Percentiles rank a stretch among this genome's conserved stretches.
Conservation (phyloP, 1,139 yeast genomes). For the Scheffersomyces stambukii region DNA sequence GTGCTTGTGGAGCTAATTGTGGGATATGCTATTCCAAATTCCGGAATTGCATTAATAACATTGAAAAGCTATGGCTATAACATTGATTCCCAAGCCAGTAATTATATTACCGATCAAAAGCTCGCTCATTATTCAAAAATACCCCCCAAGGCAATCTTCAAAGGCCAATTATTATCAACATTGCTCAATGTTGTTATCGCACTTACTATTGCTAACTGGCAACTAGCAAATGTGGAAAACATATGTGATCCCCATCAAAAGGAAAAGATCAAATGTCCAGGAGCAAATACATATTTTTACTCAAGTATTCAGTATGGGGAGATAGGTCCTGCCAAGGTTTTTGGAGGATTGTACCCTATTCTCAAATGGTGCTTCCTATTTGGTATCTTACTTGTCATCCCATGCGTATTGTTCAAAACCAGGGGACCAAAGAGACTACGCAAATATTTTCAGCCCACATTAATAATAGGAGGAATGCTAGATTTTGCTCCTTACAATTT, state of each 20-base stretch:
- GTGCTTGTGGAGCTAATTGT: constrained; percentile 38
- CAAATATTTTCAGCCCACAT: constrained; percentile 44
- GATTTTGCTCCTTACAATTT: constrained; percentile 54
- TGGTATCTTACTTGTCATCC: constrained; percentile 25
- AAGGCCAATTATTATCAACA: constrained; percentile 29
- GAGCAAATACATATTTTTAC: constrained; percentile 27
- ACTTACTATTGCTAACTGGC: constrained; percentile 27
- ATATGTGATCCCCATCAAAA: constrained; percentile 24
- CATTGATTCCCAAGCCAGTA: constrained; percentile 34
- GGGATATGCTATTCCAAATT: constrained; percentile 37
- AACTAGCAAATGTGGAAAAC: constrained; percentile 20
- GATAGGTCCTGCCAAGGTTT: constrained; percentile 32
- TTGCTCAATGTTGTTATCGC: constrained; percentile 22
- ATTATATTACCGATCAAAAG: constrained; percentile 34
- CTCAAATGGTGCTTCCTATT: constrained; percentile 32
- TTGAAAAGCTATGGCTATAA: constrained; percentile 36
- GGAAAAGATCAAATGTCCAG: constrained; percentile 30
- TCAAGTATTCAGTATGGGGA: constrained; percentile 34
- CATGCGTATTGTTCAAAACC: constrained; percentile 23
- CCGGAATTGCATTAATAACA: constrained; percentile 35
- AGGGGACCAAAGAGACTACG: constrained; percentile 28
- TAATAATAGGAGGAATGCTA: constrained; percentile 43
- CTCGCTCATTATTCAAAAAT: constrained; percentile 31
- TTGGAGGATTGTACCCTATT: constrained; percentile 28
- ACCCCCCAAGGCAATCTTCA: constrained; percentile 32